Evolutionary conservation across 371 early-diverging fungal species (phyloP).

Genomic region (Mortierella sp.): DNA sequence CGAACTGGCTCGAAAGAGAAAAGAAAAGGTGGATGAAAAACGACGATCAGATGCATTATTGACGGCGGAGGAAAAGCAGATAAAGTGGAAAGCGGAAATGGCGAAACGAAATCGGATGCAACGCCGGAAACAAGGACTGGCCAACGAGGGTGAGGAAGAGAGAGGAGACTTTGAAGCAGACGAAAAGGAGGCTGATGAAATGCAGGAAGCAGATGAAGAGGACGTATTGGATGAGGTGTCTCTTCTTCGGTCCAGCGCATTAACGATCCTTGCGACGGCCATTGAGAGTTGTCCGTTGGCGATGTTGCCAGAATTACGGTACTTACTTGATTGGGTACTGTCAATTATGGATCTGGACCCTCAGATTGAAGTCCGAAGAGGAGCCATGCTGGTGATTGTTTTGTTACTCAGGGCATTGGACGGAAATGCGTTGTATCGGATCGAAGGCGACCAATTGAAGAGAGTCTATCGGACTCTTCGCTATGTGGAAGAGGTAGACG

Average conservation of each 20-base stretch:
- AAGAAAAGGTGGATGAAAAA: conserved; percentile 17
- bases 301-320: conserved; percentile 69
- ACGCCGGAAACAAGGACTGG: conserved; percentile 4
- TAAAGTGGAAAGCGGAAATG: conserved; percentile 30
- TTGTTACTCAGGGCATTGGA: conserved; percentile 77
- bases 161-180: not conserved
- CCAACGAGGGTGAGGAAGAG: not conserved
- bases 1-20: conserved; percentile 13
- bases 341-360: conserved; percentile 74
- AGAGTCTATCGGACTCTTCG: conserved; percentile 67
- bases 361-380: conserved; percentile 69
- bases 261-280: conserved; percentile 78
- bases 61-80: conserved; percentile 37
- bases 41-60: conserved; percentile 39
- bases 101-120: conserved; percentile 7
- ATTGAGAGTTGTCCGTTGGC: conserved; percentile 81
- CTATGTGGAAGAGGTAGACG: conserved; percentile 71
- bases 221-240: conserved; percentile 35
- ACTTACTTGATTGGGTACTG: conserved; percentile 73
- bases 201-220: conserved; percentile 19
- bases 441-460: conserved; percentile 67
- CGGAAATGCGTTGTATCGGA: conserved; percentile 60
- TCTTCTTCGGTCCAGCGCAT: conserved; percentile 65
- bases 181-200: not conserved
- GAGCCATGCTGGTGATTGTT: conserved; percentile 75